Evolutionary conservation across 1,139 yeast genomes (phyloP), one percentile per base, ranked within the genome.

Genomic region (Debaryomycetaceae sp.): DNA sequence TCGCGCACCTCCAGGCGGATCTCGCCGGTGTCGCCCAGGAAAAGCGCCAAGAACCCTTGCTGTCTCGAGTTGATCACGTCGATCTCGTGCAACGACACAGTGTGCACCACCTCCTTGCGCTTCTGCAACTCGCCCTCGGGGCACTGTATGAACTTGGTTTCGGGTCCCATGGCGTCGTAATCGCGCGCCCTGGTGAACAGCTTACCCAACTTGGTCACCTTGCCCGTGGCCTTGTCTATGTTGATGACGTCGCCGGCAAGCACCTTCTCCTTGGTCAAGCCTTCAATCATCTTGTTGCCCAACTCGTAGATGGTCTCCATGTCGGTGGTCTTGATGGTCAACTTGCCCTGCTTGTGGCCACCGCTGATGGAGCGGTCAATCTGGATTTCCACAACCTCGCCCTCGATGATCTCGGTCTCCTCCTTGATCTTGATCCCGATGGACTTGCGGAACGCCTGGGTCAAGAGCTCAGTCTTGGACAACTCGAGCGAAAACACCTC

Each of bases 151-250:
- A 91, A 93, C 58, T 86, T 88, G 25, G 96, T 88, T 48, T 93
- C 97, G 28, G 96, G 95, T 5, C 98, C 97, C 96, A 91, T 91
- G 25, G 98, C 98, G 60, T 93, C 99, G 58, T 91, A 93, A 59
- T 93, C 98, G 53, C 98, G 74, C 4, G 97, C 94, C 46, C 98
- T 75, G 8, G 97, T 81, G 58, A 86, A 91, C 1, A 96, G 88
- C 55, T 96, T 79, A 38, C 99, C 99, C 42, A 93, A 71, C 59
- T 89, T 91, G 30, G 94, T 79, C 48, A 91, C 85, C 51, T 88
- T 86, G 33, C 98, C 99, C 36, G 88, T 77, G 3, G 97, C 89
- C 61, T 91, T 91, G 59, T 93, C 98, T 53, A 93, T 88, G 14
- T 95, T 81, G 41, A 93, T 83, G 33, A 93, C 94, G 61, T 93